Evolutionary conservation across 306 rosid species (phyloP), one percentile per base, ranked within the genome.

Genomic region (Carpinus viminea): DNA sequence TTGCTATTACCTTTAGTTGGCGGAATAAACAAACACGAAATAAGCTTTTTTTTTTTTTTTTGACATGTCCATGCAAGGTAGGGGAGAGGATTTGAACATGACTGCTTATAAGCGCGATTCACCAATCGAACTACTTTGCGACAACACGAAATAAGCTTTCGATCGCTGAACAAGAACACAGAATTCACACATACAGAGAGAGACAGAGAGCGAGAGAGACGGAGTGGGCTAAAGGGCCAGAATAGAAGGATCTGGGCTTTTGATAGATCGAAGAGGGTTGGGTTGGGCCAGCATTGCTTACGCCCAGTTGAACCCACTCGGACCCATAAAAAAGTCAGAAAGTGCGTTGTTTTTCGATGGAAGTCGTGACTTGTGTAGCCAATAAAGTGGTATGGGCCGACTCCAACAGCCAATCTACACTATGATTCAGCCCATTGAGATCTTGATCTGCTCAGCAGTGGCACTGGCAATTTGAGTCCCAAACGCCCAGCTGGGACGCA

Each of bases 391-490:
- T 3, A 15, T 21, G 64, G 64, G 7, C 64, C 15, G 16, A 10
- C 18, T 53, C 57, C 20, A 10, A 9, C 64, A 57, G 16, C 65
- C 20, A 36, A 9, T 57, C 36, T 34, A 57, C 24, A 59, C 12
- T 24, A 16, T 9, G 65, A 59, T 59, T 59, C 36, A 24, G 38
- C 65, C 65, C 38, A 59, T 10, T 24, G 65, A 59, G 36, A 59
- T 59, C 65, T 59, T 4, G 31, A 12, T 4, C 9, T 3, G 65
- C 38, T 59, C 6, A 4, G 8, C 31, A 53, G 8, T 24, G 13
- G 7, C 65, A 9, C 65, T 59, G 65, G 65, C 65, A 59, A 38
- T 26, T 46, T 46, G 73, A 61, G 53, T 57, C 76, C 51, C 81
- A 41, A 75, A 60, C 34, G 48, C 18, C 36, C 73, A 61, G 31